phyloP scores from a whole-genome alignment of 345 rosid species.

The Excoecaria cochinchinensis region DNA sequence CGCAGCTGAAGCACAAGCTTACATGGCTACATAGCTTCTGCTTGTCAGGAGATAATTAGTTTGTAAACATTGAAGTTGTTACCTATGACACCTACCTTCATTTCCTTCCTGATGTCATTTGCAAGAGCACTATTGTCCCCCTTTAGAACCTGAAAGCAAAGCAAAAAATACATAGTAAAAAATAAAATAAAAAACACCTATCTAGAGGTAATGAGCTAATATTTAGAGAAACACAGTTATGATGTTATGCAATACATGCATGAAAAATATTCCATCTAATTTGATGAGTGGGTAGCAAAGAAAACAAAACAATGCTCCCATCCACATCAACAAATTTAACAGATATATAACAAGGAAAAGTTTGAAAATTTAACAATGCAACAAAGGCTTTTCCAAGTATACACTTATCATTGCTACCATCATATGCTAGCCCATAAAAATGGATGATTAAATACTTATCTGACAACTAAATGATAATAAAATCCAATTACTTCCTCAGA shows the following conservation, averaged over 20 bases:
- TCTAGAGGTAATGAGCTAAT: not conserved
- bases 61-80: not conserved
- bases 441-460: not conserved
- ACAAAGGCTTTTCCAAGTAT: not conserved
- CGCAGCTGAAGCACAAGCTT: not conserved
- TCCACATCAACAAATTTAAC: slow-evolving; percentile 9
- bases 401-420: not conserved
- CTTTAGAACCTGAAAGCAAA: slow-evolving; percentile 57
- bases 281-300: not conserved
- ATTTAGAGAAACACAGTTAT: not conserved
- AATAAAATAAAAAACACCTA: not conserved
- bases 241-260: not conserved
- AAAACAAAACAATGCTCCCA: not conserved
- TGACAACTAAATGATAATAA: not conserved
- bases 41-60: not conserved
- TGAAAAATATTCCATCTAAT: not conserved
- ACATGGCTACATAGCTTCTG: not conserved
- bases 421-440: not conserved
- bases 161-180: slow-evolving; percentile 17
- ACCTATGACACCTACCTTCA: slow-evolving; percentile 55
- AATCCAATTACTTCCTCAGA: not conserved
- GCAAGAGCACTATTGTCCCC: slow-evolving; percentile 90
- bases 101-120: slow-evolving; percentile 89
- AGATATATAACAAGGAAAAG: slow-evolving; percentile 1
- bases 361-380: not conserved